These are phyloP conservation scores for Wallacemonas rigidus DNA, from an alignment of 208 protist species.

Conservation along the genomic window DNA sequence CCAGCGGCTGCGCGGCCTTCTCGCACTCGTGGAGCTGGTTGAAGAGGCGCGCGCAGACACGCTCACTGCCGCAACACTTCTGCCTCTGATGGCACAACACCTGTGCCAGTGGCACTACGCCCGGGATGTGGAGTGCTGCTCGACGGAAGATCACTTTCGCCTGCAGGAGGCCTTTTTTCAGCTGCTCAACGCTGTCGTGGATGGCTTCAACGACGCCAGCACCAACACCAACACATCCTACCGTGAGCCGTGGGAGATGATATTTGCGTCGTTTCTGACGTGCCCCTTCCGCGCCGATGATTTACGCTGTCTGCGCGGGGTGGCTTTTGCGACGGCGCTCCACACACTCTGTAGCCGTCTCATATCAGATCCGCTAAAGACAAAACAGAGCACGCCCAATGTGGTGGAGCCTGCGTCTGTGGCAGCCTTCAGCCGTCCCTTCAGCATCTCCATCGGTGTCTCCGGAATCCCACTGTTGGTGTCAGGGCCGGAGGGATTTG, in stretches of 20 bases:
- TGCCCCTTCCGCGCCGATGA: slow-evolving; percentile 61
- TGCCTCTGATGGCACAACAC: slow-evolving; percentile 76
- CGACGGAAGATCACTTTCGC: slow-evolving; percentile 71
- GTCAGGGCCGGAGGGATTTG: slow-evolving; percentile 48
- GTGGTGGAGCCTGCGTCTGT: background rate
- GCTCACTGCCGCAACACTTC: slow-evolving; percentile 52
- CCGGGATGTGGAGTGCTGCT: slow-evolving; percentile 81
- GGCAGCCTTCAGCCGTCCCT: slow-evolving; percentile 16
- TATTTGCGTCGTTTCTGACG: slow-evolving; percentile 64
- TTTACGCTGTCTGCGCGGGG: slow-evolving; percentile 50
- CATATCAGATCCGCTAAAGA: background rate
- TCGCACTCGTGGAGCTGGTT: slow-evolving; percentile 72
- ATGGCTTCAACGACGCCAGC: slow-evolving; percentile 19
- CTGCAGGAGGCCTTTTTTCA: slow-evolving; percentile 84
- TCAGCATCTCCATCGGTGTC: slow-evolving; percentile 49
- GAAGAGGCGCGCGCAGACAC: slow-evolving; percentile 68
- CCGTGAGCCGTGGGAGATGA: slow-evolving; percentile 46
- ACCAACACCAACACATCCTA: background rate
- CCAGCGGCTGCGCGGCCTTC: slow-evolving; percentile 73
- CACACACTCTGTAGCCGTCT: slow-evolving; percentile 4
- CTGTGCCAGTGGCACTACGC: slow-evolving; percentile 88
- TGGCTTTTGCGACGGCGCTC: slow-evolving; percentile 27
- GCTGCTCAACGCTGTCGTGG: slow-evolving; percentile 58
- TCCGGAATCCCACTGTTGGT: slow-evolving; percentile 49
- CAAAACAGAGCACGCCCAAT: background rate